Base-by-base conservation (phyloP, 78 protist genomes). In the Tieghemostelium lacteum region DNA sequence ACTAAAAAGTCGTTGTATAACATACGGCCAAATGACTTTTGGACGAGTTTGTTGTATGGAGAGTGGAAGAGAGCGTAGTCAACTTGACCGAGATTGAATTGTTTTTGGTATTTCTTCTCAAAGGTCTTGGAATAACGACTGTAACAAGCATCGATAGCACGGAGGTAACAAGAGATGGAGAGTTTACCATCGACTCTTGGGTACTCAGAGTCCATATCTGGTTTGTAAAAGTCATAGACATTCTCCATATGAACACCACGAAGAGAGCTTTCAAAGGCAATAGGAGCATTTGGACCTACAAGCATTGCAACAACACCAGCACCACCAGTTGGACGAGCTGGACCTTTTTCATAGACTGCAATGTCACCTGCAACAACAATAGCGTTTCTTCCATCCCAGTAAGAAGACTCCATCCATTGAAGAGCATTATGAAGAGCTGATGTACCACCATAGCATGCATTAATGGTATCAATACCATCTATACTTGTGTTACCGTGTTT, bases 371-470 rank as follows among this genome's bases (percentile, higher is more conserved):
- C 88, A 1, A 97, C 98, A 1, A 92, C 97, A 10, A 97, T 33
- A 16, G 96, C 99, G 33, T 74, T 91, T 17, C 98, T 92, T 36
- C 99, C 99, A 93, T 97, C 98, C 98, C 98, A 98, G 36, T 96
- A 70, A 1, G 86, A 42, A 49, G 94, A 70, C 94, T 98, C 98
- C 17, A 96, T 75, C 99, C 99, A 98, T 49, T 80, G 94, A 62
- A 93, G 67, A 12, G 98, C 16, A 91, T 97, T 95, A 67, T 96
- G 88, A 24, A 98, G 94, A 3, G 98, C 98, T 3, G 88, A 74
- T n/a, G 99, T 98, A 49, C 98, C 99, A 50, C 99, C 99, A 71
- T 98, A 98, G 80, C 99, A 98, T 14, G 99, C 99, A 58, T 97
- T 96, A 71, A 77, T 96, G 34, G 88, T 76, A 63, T 96, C 95